These are phyloP conservation scores for Knoxia roxburghii DNA, from an alignment of 257 asterid species.

Conservation along the genomic window DNA sequence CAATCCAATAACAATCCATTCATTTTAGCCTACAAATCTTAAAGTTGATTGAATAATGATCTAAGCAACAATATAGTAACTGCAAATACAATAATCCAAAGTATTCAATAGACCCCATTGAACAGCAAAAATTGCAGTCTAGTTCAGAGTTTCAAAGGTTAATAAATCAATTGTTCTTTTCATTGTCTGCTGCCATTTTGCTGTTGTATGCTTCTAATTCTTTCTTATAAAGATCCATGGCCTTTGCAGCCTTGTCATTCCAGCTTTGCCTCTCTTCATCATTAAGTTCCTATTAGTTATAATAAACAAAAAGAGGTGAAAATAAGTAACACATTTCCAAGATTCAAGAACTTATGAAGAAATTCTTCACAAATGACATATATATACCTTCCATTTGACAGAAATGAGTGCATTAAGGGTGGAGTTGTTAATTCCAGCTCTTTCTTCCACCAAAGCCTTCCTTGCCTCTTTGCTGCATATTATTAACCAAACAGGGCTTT, in stretches of 20 bases:
- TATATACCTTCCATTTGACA: constrained; percentile 81
- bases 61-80: too few relatives aligned
- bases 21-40: too few relatives aligned
- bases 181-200: constrained; percentile 43
- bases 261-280: constrained; percentile 66
- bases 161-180: constrained; percentile 18
- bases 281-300: constrained; percentile 39
- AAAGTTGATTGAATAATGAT: too few relatives aligned
- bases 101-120: constrained; percentile 63
- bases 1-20: too few relatives aligned
- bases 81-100: too few relatives aligned
- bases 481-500: too few relatives aligned
- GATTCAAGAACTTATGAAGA: not conserved
- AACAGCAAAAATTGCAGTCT: constrained; percentile 24
- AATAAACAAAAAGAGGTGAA: too few relatives aligned
- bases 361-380: not conserved
- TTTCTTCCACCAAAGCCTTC: constrained; percentile 52
- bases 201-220: constrained; percentile 73
- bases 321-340: not conserved
- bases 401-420: constrained; percentile 65
- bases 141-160: not conserved
- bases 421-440: constrained; percentile 52
- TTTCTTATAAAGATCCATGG: constrained; percentile 74
- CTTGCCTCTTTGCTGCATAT: constrained; percentile 66
- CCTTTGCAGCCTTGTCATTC: constrained; percentile 64